phyloP scores from a whole-genome alignment of 805 yeast genomes.

The Candida gorgasii region DNA sequence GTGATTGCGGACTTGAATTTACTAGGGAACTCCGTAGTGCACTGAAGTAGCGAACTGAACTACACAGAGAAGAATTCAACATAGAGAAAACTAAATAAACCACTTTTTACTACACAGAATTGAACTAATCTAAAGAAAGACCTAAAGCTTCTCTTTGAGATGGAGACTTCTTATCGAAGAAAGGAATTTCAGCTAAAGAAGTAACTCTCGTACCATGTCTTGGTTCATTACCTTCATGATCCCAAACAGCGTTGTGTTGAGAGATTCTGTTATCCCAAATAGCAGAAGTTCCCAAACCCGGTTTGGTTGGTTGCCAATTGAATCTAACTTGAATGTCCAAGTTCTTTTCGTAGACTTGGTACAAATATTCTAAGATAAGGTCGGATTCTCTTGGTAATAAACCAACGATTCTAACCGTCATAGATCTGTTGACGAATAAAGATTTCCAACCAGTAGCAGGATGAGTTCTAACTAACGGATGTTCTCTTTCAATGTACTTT shows the following conservation, averaged over 20 bases:
- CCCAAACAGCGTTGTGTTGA: constrained; percentile 56
- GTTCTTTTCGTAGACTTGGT: constrained; percentile 47
- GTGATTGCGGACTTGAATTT: neutral
- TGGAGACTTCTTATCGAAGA: constrained; percentile 49
- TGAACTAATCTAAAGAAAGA: constrained; percentile 7
- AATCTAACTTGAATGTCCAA: constrained; percentile 57
- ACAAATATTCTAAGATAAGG: constrained; percentile 48
- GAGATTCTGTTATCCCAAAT: constrained; percentile 62
- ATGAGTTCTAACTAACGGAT: constrained; percentile 63
- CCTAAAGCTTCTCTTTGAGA: constrained; percentile 57
- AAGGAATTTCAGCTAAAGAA: constrained; percentile 55
- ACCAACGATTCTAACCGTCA: constrained; percentile 54
- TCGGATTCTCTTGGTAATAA: constrained; percentile 52
- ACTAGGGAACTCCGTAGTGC: neutral
- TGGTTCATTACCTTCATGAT: constrained; percentile 44
- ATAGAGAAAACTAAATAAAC: neutral
- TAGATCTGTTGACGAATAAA: constrained; percentile 52
- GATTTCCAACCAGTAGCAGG: constrained; percentile 68
- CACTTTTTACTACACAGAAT: too few relatives aligned
- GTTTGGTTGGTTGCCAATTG: constrained; percentile 45
- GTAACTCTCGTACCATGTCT: constrained; percentile 55
- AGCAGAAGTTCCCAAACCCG: constrained; percentile 51
- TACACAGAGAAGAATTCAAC: neutral
- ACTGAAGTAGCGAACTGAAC: neutral
- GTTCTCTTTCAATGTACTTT: constrained; percentile 52